These are phyloP conservation scores for Chaetomium strumarium DNA, from an alignment of 2,329 filamentous ascomycete species.

Conservation along the genomic window DNA sequence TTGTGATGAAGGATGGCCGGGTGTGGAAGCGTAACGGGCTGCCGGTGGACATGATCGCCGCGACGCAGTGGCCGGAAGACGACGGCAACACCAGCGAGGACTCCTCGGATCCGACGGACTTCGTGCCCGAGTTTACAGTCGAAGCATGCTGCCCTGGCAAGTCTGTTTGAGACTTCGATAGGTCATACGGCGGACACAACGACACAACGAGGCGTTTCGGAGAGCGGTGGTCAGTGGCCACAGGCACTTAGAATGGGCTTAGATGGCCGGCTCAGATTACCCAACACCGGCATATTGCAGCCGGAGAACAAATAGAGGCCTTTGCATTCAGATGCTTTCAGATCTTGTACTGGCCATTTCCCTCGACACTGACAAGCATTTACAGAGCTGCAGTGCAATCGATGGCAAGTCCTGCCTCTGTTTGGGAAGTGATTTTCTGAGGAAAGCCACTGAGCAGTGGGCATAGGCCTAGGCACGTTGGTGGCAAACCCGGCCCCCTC, in stretches of 20 bases:
- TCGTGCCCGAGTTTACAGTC: too few relatives aligned
- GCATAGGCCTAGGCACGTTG: not conserved
- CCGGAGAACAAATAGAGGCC: not conserved
- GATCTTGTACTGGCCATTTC: too few relatives aligned
- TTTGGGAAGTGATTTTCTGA: too few relatives aligned
- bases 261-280: not conserved
- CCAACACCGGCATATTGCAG: not conserved
- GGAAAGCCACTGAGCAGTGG: not conserved
- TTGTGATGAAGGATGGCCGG: slow-evolving; percentile 53
- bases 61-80: slow-evolving; percentile 17
- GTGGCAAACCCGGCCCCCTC: not conserved
- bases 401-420: too few relatives aligned
- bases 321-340: too few relatives aligned
- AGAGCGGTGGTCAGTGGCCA: too few relatives aligned
- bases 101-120: too few relatives aligned
- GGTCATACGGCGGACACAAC: not conserved
- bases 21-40: slow-evolving; percentile 36
- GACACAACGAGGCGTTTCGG: not conserved
- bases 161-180: not conserved
- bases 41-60: slow-evolving; percentile 21
- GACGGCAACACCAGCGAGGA: not conserved
- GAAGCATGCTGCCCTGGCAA: not conserved
- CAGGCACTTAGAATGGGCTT: too few relatives aligned
- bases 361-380: too few relatives aligned
- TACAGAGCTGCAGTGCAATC: too few relatives aligned